Evolutionary conservation across 2,329 filamentous ascomycete genomes (phyloP), one percentile per base, ranked within the genome.

Genomic region (Raffaelea albimanens): DNA sequence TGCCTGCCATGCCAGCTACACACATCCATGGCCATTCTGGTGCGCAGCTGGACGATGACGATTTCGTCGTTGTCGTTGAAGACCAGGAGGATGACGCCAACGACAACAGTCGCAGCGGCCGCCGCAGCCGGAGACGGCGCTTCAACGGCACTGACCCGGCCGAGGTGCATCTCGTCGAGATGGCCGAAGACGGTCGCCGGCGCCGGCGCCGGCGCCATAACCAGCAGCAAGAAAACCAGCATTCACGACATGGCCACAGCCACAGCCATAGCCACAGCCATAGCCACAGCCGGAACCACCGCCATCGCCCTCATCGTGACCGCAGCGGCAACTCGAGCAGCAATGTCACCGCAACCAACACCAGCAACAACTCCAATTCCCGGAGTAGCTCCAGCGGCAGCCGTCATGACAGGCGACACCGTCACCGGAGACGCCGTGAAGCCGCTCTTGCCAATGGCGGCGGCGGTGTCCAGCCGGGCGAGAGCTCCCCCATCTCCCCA

Each of bases 121-220:
- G 48, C 3, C 45, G 25, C 7, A 29, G 25, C 25, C 25, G 25
- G 25, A 29, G 50, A 10, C 49, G 59, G 31, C 57, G 55, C 21
- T 67, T 68, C 50, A 57, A 64, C 18, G 66, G 67, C 13, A 62
- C 68, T 3, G 71, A 76, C 53, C 70, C 71, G 16, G 73, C 72
- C 21, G 72, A 73, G 49, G 59, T 68, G 51, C 67, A 71, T 48
- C 58, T 78, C 2, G 69, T 68, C 31, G 62, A 68, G 21, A 58
- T 71, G 47, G 68, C 67, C 43, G 64, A 69, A 21, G 63, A 66
- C 5, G 61, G 63, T 29, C 60, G 68, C 46, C 62, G 66, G 56
- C 59, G 64, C 50, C 46, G 56, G 44, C 52, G 51, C 10, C 54
- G 47, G 20, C 39, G 25, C 16, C 45, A 29, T 13, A 29, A 38